Base-by-base conservation (phyloP, 441 rosid genomes). In the Capsella rubella region DNA sequence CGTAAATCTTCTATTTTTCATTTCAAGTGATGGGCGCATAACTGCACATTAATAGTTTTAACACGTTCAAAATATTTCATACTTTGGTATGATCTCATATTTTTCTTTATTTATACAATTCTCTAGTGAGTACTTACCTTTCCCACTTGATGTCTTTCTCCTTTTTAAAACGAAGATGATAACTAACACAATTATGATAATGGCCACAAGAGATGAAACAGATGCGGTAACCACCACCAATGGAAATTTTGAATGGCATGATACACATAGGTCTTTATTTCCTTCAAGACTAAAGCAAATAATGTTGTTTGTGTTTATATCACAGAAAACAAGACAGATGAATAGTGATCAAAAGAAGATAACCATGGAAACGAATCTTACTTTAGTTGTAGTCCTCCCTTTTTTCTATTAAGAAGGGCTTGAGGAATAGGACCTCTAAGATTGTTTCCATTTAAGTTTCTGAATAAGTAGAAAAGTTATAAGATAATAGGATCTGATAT, bases 1-100 rank as follows among this genome's bases (percentile, higher is more conserved):
- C 0, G 70, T 74, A 42, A 82, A 81, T 18, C 57, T 64, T 8
- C 77, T 77, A 21, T 77, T 75, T 70, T 77, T 84, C 58, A 73
- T 52, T 49, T 72, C 67, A 0, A 78, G 37, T 1, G 74, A 72
- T 54, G 64, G 54, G 3, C 64, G 46, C 1, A 40, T 58, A 37
- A 18, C 64, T 59, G 32, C 47, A 59, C 3, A 58, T 0, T 6
- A 58, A 11, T 21, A 0, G 37, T 34, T 34, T 57, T 16, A 2
- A 16, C 3, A 57, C 8, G 10, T 57, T 8, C 5, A 58, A 16
- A 43, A 57, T 13, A 57, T 56, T 57, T 31, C 12, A n/a, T 53
- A 28, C 58, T 16, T 34, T 34, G 6, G 37, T 34, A 6, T 34
- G 8, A 34, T 21, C 25, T 32, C 7, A 31, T 32, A 34, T 34